A percentile compares a stretch with the other conserved stretches of the same genome.
Evolutionary conservation across 768 basidiomycete genomes (phyloP).

Genomic region (Paxillus involutus): DNA sequence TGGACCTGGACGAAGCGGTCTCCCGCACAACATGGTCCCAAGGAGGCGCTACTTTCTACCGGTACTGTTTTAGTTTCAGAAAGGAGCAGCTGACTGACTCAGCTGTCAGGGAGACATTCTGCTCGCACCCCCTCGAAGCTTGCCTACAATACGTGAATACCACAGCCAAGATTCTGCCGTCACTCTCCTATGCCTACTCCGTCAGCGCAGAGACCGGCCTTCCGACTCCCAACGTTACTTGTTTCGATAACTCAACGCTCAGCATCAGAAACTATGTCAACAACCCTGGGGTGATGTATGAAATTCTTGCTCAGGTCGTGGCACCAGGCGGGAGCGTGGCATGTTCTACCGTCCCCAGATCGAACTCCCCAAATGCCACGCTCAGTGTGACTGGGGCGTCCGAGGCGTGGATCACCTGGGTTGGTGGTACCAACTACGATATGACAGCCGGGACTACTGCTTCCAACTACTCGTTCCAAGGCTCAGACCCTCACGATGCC

Average conservation of each 20-base stretch:
- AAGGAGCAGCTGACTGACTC: neutral
- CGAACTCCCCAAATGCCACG: conserved; percentile 43
- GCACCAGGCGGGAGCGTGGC: conserved; percentile 30
- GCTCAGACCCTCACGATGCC: conserved; percentile 54
- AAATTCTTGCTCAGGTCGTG: conserved; percentile 54
- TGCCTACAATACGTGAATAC: conserved; percentile 59
- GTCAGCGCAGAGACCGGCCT: conserved; percentile 45
- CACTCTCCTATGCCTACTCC: conserved; percentile 48
- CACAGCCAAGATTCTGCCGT: conserved; percentile 33
- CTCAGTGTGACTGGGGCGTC: conserved; percentile 45
- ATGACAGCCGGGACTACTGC: conserved; percentile 58
- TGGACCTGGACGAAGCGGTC: conserved; percentile 66
- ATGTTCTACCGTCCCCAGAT: conserved; percentile 32
- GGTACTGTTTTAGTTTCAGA: conserved; percentile 37
- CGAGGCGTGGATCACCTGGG: conserved; percentile 69
- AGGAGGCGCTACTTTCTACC: conserved; percentile 41
- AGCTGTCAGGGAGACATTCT: conserved; percentile 51
- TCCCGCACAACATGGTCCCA: conserved; percentile 63
- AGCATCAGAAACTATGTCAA: conserved; percentile 49
- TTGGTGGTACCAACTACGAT: conserved; percentile 71
- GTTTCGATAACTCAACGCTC: conserved; percentile 55
- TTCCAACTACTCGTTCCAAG: conserved; percentile 61
- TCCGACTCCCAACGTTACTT: conserved; percentile 59
- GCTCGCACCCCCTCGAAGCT: conserved; percentile 61
- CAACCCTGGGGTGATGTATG: conserved; percentile 68